Percentiles rank a stretch among this genome's conserved stretches.
phyloP scores from a whole-genome alignment of 1,139 yeast genomes.

The Protomyces inouyei region DNA sequence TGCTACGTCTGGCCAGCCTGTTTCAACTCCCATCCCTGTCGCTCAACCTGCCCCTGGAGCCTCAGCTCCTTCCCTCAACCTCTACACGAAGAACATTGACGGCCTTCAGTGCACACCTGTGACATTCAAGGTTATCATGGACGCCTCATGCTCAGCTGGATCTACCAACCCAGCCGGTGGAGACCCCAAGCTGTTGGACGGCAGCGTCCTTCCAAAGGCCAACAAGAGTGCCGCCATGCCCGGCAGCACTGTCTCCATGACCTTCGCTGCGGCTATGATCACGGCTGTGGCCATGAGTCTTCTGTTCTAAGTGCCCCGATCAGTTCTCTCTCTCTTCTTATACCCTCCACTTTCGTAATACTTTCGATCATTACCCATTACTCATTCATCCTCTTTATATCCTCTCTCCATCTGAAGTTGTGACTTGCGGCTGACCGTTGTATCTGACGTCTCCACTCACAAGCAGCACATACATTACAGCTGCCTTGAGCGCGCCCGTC shows the following conservation, averaged over 20 bases:
- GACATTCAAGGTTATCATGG: background rate
- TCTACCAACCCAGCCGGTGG: too few relatives aligned
- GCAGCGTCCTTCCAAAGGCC: too few relatives aligned
- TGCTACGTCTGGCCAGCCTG: background rate
- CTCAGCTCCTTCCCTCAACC: background rate
- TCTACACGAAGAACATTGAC: background rate
- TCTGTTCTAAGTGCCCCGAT: background rate
- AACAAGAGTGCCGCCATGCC: too few relatives aligned
- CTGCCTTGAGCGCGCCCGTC: background rate
- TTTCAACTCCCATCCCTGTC: background rate
- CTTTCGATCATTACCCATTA: too few relatives aligned
- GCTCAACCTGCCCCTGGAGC: background rate
- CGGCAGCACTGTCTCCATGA: background rate
- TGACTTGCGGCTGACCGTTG: background rate
- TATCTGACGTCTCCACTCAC: too few relatives aligned
- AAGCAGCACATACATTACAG: too few relatives aligned
- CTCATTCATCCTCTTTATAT: background rate
- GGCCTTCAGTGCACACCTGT: background rate
- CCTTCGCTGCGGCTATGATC: background rate
- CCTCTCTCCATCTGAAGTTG: background rate
- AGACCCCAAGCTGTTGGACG: too few relatives aligned
- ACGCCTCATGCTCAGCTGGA: background rate
- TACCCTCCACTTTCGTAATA: background rate
- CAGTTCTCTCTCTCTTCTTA: background rate
- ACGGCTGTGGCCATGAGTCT: too few relatives aligned